phyloP scores from a whole-genome alignment of 176 grass and related monocot genomes.

The Thalia dealbata region DNA sequence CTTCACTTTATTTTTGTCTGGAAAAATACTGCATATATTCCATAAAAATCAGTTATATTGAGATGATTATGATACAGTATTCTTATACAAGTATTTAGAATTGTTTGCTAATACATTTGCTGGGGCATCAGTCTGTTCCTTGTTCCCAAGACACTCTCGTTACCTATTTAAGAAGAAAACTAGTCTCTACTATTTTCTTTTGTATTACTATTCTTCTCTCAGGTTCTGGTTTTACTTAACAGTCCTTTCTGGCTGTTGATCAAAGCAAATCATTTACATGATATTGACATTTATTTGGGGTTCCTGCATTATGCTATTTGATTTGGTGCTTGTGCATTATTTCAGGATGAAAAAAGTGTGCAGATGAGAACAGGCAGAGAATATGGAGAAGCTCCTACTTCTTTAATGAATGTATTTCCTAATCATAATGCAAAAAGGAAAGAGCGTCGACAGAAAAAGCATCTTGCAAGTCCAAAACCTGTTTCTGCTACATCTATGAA shows the following conservation, averaged over 20 bases:
- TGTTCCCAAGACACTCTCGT: neutral
- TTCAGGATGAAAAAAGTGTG: conserved; percentile 43
- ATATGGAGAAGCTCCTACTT: conserved; percentile 10
- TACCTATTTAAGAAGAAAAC: neutral
- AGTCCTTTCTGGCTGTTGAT: neutral
- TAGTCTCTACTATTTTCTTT: neutral
- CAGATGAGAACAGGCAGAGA: conserved; percentile 38
- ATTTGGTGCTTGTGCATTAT: conserved; percentile 22
- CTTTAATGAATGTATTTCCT: neutral
- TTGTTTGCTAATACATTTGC: neutral
- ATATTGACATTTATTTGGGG: neutral
- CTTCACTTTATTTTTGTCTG: too few relatives aligned
- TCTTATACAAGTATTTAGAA: neutral
- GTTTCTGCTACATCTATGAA: neutral
- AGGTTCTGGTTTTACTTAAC: neutral
- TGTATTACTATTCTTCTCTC: neutral
- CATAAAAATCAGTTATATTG: neutral
- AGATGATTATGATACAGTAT: neutral
- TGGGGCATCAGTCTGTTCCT: neutral
- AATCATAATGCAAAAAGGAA: too few relatives aligned
- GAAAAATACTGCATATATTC: neutral
- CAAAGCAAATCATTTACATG: neutral
- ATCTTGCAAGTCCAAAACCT: neutral
- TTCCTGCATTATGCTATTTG: conserved; percentile 10
- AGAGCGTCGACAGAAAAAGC: neutral